phyloP scores from a whole-genome alignment of 2,329 filamentous ascomycete species.

The Bipolaris zeicola region DNA sequence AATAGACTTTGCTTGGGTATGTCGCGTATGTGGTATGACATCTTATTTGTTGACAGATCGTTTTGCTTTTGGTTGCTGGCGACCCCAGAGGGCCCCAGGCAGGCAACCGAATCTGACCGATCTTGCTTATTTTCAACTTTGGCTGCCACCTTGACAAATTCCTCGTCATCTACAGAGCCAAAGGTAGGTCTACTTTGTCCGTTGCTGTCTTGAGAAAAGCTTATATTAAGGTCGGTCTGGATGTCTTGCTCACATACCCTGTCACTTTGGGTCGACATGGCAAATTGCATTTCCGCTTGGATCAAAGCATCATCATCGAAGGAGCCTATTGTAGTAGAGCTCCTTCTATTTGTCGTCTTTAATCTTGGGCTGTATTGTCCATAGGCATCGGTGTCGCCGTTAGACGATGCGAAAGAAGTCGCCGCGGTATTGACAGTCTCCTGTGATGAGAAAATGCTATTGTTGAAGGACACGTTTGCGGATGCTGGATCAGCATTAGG shows the following conservation, averaged over 20 bases:
- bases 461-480: constrained; percentile 31
- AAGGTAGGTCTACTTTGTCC: constrained; percentile 31
- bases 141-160: constrained; percentile 18
- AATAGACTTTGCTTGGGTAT: constrained; percentile 40
- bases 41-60: neutral
- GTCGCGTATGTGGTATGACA: constrained; percentile 33
- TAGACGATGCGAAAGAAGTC: constrained; percentile 33
- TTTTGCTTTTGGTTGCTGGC: neutral
- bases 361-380: neutral
- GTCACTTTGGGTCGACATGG: constrained; percentile 11
- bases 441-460: constrained; percentile 32
- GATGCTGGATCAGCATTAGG: constrained; percentile 8
- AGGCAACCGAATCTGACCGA: neutral
- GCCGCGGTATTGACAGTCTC: constrained; percentile 25
- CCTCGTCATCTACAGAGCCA: constrained; percentile 35
- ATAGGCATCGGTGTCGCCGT: constrained; percentile 11
- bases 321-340: constrained; percentile 28
- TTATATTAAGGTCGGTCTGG: constrained; percentile 4
- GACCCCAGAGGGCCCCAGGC: neutral
- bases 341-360: constrained; percentile 19
- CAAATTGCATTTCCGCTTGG: constrained; percentile 11
- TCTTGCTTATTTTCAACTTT: constrained; percentile 17
- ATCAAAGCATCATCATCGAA: constrained; percentile 25
- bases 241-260: constrained; percentile 9
- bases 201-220: constrained; percentile 18